phyloP scores from a whole-genome alignment of 2,329 filamentous ascomycete species.

The Aureobasidium sp. region DNA sequence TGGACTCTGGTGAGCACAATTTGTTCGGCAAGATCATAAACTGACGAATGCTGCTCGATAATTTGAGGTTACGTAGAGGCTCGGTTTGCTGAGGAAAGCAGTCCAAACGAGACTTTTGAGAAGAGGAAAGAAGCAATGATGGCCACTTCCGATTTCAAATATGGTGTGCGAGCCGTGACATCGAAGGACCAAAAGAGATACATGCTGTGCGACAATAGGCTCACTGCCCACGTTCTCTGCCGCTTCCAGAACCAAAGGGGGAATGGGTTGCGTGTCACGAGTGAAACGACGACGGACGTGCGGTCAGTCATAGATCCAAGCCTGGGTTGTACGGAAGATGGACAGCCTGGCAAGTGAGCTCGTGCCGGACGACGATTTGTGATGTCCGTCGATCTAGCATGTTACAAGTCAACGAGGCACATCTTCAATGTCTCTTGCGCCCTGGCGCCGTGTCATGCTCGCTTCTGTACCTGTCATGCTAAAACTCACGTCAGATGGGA shows the following conservation, averaged over 20 bases:
- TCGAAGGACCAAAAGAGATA: background rate
- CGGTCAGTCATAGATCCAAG: constrained; percentile 9
- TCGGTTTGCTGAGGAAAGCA: background rate
- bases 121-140: background rate
- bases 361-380: constrained; percentile 2
- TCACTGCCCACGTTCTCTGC: constrained; percentile 13
- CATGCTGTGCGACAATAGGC: constrained; percentile 7
- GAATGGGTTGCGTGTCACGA: constrained; percentile 13
- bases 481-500: no score
- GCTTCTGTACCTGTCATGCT: background rate
- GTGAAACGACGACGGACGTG: constrained; percentile 2
- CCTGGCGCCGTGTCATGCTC: background rate
- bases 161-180: background rate
- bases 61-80: background rate
- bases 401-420: background rate
- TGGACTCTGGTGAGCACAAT: background rate
- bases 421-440: background rate
- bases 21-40: background rate
- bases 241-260: constrained; percentile 5
- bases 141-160: background rate
- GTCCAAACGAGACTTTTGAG: background rate
- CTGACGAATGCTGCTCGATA: background rate
- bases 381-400: background rate
- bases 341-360: background rate
- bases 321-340: constrained; percentile 1